phyloP scores from a whole-genome alignment of 768 basidiomycete species.

The Calocybe indica region DNA sequence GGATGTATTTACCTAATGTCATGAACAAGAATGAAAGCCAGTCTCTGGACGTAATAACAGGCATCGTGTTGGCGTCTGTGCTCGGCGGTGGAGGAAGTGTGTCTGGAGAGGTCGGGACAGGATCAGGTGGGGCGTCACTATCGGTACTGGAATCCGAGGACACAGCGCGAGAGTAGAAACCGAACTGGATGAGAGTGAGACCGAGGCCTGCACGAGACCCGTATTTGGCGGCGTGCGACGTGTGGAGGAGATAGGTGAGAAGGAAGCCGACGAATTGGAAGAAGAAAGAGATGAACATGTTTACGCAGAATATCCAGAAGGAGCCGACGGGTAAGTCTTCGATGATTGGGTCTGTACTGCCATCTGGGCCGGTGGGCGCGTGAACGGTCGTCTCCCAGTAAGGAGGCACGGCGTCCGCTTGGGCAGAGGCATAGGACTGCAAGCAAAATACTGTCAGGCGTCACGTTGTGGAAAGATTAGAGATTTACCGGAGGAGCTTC shows the following conservation, averaged over 20 bases:
- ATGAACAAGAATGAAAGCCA: slow-evolving; percentile 93
- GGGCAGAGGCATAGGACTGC: slow-evolving; percentile 82
- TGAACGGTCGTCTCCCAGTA: slow-evolving; percentile 98
- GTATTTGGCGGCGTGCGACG: slow-evolving; percentile 88
- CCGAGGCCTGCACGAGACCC: slow-evolving; percentile 96
- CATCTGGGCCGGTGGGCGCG: slow-evolving; percentile 40
- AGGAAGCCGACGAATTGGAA: slow-evolving; percentile 96
- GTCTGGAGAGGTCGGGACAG: too few relatives aligned
- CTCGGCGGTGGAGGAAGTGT: too few relatives aligned
- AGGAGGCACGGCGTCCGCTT: slow-evolving; percentile 84
- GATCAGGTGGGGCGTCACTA: too few relatives aligned
- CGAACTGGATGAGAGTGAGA: slow-evolving; percentile 90
- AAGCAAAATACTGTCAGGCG: neutral
- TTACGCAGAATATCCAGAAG: slow-evolving; percentile 64
- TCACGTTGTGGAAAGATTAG: neutral
- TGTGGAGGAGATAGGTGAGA: slow-evolving; percentile 89
- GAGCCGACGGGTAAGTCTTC: slow-evolving; percentile 89
- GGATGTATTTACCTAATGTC: slow-evolving; percentile 56
- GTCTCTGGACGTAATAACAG: slow-evolving; percentile 56
- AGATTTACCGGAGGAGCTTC: slow-evolving; percentile 79
- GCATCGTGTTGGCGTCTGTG: neutral
- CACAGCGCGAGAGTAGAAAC: slow-evolving; percentile 56
- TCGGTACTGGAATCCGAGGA: neutral
- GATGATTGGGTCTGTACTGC: slow-evolving; percentile 48
- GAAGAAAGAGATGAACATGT: slow-evolving; percentile 84